These are phyloP conservation scores for Linderina pennispora DNA, from an alignment of 192 early-diverging fungal species.

Conservation along the genomic window DNA sequence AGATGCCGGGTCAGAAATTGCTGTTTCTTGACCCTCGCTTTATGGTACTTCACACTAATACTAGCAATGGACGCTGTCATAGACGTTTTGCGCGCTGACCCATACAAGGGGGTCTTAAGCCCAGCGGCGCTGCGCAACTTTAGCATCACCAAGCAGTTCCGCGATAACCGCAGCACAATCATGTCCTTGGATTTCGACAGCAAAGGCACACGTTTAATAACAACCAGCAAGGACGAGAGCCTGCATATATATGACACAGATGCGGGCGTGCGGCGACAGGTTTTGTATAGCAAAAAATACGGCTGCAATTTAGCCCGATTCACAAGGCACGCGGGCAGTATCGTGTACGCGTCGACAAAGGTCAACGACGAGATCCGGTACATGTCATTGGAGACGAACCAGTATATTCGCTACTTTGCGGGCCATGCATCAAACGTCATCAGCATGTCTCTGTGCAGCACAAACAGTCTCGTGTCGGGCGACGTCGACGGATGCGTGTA, in stretches of 20 bases:
- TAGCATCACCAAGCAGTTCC: slow-evolving; percentile 63
- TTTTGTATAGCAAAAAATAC: slow-evolving; percentile 91
- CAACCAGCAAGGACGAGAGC: slow-evolving; percentile 79
- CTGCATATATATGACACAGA: slow-evolving; percentile 79
- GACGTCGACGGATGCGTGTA: slow-evolving; percentile 69
- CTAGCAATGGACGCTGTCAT: too few species aligned
- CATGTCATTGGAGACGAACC: slow-evolving; percentile 90
- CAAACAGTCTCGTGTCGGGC: slow-evolving; percentile 55
- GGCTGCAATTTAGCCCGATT: slow-evolving; percentile 86
- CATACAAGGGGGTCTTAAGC: slow-evolving; percentile 84
- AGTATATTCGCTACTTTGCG: slow-evolving; percentile 87
- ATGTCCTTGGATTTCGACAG: slow-evolving; percentile 81
- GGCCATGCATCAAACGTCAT: slow-evolving; percentile 78
- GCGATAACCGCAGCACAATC: slow-evolving; percentile 64
- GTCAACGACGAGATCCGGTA: slow-evolving; percentile 92
- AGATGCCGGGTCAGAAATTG: too few species aligned
- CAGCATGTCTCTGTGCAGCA: slow-evolving; percentile 73
- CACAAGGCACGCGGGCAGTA: slow-evolving; percentile 69
- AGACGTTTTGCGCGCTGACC: too few species aligned
- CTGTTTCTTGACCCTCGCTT: too few species aligned
- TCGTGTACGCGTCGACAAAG: slow-evolving; percentile 93
- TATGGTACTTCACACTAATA: too few species aligned
- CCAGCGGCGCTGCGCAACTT: slow-evolving; percentile 11
- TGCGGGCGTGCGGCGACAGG: slow-evolving; percentile 66
- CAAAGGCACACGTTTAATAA: slow-evolving; percentile 68